A percentile compares a stretch with the other conserved stretches of the same genome.
These are phyloP conservation scores for Cyberlindnera samutprakarnensis DNA, from an alignment of 805 yeast species.

Conservation along the genomic window DNA sequence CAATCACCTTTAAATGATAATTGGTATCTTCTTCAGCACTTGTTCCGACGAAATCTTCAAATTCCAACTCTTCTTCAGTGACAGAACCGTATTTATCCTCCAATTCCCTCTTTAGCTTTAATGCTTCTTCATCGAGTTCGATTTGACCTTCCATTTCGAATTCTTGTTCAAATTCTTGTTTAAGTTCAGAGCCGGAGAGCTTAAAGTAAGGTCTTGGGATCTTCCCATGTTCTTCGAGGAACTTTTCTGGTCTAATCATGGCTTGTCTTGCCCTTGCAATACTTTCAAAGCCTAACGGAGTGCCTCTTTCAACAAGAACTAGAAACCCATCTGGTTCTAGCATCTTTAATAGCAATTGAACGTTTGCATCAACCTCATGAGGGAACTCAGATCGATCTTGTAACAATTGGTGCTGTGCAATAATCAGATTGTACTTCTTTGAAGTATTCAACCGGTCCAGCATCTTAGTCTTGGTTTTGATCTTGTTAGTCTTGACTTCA, in stretches of 20 bases:
- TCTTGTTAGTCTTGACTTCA: constrained; percentile 47
- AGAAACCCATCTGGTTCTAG: constrained; percentile 75
- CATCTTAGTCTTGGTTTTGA: constrained; percentile 48
- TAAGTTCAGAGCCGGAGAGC: constrained; percentile 32
- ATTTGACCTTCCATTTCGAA: constrained; percentile 7
- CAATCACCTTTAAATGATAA: constrained; percentile 58
- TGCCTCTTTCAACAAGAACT: constrained; percentile 81
- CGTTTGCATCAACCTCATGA: constrained; percentile 58
- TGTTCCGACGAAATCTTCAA: constrained; percentile 33
- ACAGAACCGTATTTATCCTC: constrained; percentile 35
- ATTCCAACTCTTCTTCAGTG: constrained; percentile 35
- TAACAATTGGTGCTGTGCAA: constrained; percentile 73
- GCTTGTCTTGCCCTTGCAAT: constrained; percentile 87
- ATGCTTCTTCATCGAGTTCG: constrained; percentile 19
- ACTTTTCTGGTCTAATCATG: constrained; percentile 78
- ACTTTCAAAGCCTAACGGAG: constrained; percentile 80
- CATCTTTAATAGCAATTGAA: constrained; percentile 51
- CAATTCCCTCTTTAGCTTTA: constrained; percentile 22
- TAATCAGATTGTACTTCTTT: constrained; percentile 68
- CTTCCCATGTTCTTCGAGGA: constrained; percentile 46
- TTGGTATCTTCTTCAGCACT: constrained; percentile 10
- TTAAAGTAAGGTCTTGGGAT: constrained; percentile 63
- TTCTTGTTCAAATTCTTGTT: constrained; percentile 14
- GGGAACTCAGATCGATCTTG: constrained; percentile 57
- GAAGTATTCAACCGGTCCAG: constrained; percentile 39